Conservation (phyloP, 208 protist genomes). For the Angomonas ambiguus region DNA sequence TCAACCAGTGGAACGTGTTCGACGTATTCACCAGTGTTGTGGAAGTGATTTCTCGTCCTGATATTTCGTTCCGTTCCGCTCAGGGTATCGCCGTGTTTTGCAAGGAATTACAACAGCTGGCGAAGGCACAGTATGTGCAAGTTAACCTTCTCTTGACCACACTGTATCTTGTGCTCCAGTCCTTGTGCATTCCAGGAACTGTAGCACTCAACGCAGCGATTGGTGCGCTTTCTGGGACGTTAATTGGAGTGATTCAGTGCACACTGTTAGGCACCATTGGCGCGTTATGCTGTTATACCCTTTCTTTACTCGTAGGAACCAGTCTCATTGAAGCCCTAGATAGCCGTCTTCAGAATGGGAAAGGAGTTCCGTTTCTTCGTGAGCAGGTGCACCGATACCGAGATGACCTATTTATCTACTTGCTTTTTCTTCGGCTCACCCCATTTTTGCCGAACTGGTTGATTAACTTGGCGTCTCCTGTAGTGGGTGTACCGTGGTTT, state of each 20-base stretch:
- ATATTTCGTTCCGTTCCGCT: conserved; percentile 33
- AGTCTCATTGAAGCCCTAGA: conserved; percentile 41
- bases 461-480: conserved; percentile 87
- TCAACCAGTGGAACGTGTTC: conserved; percentile 42
- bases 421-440: conserved; percentile 90
- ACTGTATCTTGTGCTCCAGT: conserved; percentile 74
- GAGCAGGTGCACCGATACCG: conserved; percentile 50
- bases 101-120: conserved; percentile 31
- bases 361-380: conserved; percentile 51
- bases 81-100: conserved; percentile 44
- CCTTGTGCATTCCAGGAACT: conserved; percentile 88
- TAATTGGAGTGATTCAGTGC: conserved; percentile 61
- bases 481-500: conserved; percentile 60
- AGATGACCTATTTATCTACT: conserved; percentile 77
- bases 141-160: conserved; percentile 40
- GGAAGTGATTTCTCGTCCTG: conserved; percentile 18
- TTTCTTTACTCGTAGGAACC: conserved; percentile 39
- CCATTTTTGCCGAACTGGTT: conserved; percentile 93
- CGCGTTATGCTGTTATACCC: conserved; percentile 40
- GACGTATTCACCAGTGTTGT: conserved; percentile 20
- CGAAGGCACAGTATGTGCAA: conserved; percentile 22
- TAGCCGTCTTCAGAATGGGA: conserved; percentile 43
- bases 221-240: conserved; percentile 72
- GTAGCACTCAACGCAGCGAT: conserved; percentile 76
- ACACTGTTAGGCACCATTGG: conserved; percentile 55